These are phyloP conservation scores for Ascochyta rabiei DNA, from an alignment of 2,329 filamentous ascomycete genomes.

Conservation along the genomic window DNA sequence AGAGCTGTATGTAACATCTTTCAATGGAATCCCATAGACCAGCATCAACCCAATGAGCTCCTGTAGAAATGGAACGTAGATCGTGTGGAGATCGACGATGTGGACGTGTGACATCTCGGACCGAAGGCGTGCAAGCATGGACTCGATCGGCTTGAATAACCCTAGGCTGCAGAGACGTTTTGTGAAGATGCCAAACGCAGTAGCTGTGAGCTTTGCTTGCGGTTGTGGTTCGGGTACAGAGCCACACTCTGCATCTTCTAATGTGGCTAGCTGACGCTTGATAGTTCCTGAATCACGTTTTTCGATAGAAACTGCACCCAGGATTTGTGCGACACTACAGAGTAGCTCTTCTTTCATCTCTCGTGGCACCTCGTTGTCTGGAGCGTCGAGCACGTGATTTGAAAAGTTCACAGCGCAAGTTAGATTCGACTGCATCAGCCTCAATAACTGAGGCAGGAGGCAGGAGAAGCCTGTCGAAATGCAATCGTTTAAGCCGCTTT, in stretches of 20 bases:
- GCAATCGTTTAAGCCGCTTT: not conserved
- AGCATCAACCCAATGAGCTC: slow-evolving; percentile 9
- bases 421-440: slow-evolving; percentile 7
- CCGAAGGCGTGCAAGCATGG: not conserved
- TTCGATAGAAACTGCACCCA: slow-evolving; percentile 7
- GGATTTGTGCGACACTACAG: not conserved
- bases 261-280: not conserved
- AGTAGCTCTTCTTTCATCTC: slow-evolving; percentile 2
- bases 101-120: not conserved
- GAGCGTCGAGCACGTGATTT: not conserved
- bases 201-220: slow-evolving; percentile 4
- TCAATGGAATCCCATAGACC: slow-evolving; percentile 8
- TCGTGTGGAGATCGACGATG: not conserved
- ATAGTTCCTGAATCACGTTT: not conserved
- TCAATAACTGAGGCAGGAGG: not conserved
- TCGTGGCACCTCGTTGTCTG: not conserved
- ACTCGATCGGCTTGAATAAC: not conserved
- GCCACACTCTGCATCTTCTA: not conserved
- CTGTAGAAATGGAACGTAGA: slow-evolving; percentile 7
- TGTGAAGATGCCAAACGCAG: slow-evolving; percentile 1
- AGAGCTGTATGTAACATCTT: not conserved
- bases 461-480: not conserved
- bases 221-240: not conserved
- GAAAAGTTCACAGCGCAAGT: not conserved
- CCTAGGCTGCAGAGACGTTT: slow-evolving; percentile 2